Base-by-base conservation (phyloP, 2,329 filamentous ascomycete species). In the Hypoxylon sp. region DNA sequence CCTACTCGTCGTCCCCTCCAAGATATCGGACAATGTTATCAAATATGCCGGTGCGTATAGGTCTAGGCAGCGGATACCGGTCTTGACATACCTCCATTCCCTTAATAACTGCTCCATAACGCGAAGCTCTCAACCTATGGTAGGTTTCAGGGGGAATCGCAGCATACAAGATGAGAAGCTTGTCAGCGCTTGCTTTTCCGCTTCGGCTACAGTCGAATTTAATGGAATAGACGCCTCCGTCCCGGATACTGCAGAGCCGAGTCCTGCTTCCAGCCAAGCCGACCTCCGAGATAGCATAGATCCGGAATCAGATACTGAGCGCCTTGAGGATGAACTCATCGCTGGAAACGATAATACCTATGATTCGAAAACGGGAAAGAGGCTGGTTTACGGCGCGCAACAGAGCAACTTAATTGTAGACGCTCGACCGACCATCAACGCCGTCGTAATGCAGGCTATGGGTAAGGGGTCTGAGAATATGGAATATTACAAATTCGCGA, bases 41-140 rank as follows among this genome's bases (percentile, higher is more conserved):
- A 97, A 97, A 75, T 97, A 99, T 76, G 96, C 94, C 24, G 91
- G 90, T 63, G 87, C 89, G 67, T 98, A 97, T 79, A 91, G 96
- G 53, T 98, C 96, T 0, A 88, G 94, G 64, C 89, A 91, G 68
- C 90, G 96, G 64, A 94, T 99, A 77, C 96, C 96, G 1, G 91
- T 90, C 2, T 82, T 99, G 38, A 93, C 93, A 20, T 99, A 99
- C 78, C 87, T 97, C n/a, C 96, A 99, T 78, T 93, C 93, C 0
- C 85, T 97, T 73, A 99, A 98, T 77, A 97, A 97, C 77, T 98
- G 96, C 78, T 96, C 94, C 22, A 97, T 99, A 69, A 97, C 95
- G 1, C 87, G 96, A 75, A 97, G 93, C 75, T 97, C 95, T 2
- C 96, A 99, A 76, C 96, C 96, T 0, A 83, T 95, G 61, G 91